Evolutionary conservation across 2,329 filamentous ascomycete species (phyloP).

Genomic region (Thelonectria blattea): DNA sequence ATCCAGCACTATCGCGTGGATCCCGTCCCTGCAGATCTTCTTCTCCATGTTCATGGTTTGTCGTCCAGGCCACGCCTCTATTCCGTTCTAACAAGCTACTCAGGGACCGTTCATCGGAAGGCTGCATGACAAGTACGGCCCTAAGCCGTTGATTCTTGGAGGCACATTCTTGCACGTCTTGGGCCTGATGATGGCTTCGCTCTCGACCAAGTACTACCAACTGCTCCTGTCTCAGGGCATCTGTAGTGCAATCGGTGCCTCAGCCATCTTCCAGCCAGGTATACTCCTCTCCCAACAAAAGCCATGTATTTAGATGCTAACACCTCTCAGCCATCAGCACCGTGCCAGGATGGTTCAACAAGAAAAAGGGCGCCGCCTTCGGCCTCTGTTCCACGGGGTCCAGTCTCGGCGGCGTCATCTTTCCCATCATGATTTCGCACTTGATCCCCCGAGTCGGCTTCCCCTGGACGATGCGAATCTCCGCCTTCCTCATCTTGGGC

Average conservation of each 20-base stretch:
- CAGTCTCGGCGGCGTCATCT: slow-evolving; percentile 47
- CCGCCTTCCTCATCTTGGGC: slow-evolving; percentile 46
- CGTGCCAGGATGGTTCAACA: slow-evolving; percentile 43
- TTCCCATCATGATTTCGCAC: slow-evolving; percentile 49
- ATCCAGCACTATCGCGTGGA: slow-evolving; percentile 63
- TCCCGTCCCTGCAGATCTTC: slow-evolving; percentile 60
- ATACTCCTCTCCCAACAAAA: neutral
- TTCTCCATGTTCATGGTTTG: slow-evolving; percentile 56
- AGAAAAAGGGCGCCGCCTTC: slow-evolving; percentile 43
- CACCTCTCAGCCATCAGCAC: slow-evolving; percentile 34
- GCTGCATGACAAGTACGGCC: slow-evolving; percentile 68
- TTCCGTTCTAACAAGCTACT: neutral
- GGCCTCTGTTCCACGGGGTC: slow-evolving; percentile 45
- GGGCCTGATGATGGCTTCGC: slow-evolving; percentile 66
- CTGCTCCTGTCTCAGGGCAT: slow-evolving; percentile 49
- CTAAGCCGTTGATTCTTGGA: slow-evolving; percentile 58
- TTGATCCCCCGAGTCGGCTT: slow-evolving; percentile 46
- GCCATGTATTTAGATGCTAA: neutral
- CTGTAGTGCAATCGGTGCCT: slow-evolving; percentile 43
- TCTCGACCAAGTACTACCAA: slow-evolving; percentile 50
- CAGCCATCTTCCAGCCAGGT: slow-evolving; percentile 43
- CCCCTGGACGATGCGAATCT: slow-evolving; percentile 48
- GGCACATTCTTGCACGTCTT: slow-evolving; percentile 65
- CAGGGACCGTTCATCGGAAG: slow-evolving; percentile 65
- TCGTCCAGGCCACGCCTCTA: neutral